Evolutionary conservation across 2,329 filamentous ascomycete species (phyloP).

Genomic region (Dichotomopilus funicola): DNA sequence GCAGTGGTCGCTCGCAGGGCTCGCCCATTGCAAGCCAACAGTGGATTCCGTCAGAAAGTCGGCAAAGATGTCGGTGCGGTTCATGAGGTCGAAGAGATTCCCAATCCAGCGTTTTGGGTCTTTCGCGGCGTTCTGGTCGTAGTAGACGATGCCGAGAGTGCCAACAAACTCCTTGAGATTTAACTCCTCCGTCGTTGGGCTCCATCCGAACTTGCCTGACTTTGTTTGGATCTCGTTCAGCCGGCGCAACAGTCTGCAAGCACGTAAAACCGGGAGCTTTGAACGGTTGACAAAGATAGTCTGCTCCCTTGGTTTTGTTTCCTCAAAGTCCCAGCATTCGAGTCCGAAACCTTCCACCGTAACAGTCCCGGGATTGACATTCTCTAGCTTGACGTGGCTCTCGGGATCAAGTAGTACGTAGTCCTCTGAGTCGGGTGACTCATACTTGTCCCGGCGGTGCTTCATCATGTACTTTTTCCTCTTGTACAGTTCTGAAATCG

Average conservation of each 20-base stretch:
- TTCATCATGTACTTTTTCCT: not conserved
- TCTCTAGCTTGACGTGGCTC: not conserved
- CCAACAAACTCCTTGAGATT: not conserved
- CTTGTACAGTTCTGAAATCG: not conserved
- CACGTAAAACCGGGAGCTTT: not conserved
- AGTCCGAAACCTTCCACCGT: not conserved
- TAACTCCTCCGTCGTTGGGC: not conserved
- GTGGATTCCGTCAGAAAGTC: not conserved
- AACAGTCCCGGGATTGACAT: not conserved
- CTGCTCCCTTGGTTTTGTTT: not conserved
- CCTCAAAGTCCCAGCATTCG: not conserved
- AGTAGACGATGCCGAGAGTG: not conserved
- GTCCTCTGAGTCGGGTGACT: not conserved
- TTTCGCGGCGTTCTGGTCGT: not conserved
- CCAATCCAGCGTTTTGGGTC: not conserved
- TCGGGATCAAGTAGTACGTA: not conserved
- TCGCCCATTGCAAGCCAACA: not conserved
- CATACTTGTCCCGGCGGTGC: not conserved
- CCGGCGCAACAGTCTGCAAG: not conserved
- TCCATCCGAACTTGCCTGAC: not conserved
- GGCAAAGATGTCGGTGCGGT: slow-evolving; percentile 7
- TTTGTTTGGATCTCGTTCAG: not conserved
- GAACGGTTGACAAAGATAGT: not conserved
- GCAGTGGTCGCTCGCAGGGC: not conserved
- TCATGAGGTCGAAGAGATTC: not conserved